phyloP scores from a whole-genome alignment of 192 early-diverging fungal genomes.

The Funneliformis mosseae region DNA sequence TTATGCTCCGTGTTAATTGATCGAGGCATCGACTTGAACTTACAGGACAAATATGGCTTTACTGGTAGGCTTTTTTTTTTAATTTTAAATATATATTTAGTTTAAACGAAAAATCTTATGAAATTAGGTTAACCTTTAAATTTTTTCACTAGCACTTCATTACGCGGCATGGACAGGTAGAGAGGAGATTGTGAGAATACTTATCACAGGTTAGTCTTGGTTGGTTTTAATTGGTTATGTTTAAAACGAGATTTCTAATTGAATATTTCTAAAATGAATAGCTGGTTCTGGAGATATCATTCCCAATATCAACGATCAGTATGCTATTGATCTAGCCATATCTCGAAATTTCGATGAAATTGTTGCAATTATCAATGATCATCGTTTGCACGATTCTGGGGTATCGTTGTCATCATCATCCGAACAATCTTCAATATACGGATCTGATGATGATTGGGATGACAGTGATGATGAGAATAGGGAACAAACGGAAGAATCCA shows the following conservation, averaged over 20 bases:
- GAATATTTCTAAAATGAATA: background rate
- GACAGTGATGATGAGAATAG: constrained; percentile 35
- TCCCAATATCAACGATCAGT: constrained; percentile 15
- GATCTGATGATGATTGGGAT: constrained; percentile 33
- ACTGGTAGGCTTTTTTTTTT: constrained; percentile 40
- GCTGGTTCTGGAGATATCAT: constrained; percentile 26
- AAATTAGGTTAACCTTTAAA: background rate
- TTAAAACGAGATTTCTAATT: background rate
- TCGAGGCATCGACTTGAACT: constrained; percentile 52
- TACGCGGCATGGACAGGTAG: constrained; percentile 63
- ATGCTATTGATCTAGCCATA: constrained; percentile 18
- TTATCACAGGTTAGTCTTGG: constrained; percentile 43
- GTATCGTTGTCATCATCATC: constrained; percentile 31
- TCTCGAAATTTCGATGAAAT: constrained; percentile 26
- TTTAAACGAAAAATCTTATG: background rate
- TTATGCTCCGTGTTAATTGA: constrained; percentile 49
- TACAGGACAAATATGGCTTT: constrained; percentile 64
- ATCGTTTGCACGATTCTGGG: constrained; percentile 29
- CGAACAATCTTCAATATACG: background rate
- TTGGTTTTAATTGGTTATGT: background rate
- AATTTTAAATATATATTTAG: background rate
- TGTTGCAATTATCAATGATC: background rate
- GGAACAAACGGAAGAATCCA: constrained; percentile 29
- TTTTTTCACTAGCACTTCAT: constrained; percentile 54
- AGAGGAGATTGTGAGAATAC: constrained; percentile 50